Evolutionary conservation across 495 filamentous ascomycete genomes (phyloP).

Genomic region (Aspergillus haitiensis): DNA sequence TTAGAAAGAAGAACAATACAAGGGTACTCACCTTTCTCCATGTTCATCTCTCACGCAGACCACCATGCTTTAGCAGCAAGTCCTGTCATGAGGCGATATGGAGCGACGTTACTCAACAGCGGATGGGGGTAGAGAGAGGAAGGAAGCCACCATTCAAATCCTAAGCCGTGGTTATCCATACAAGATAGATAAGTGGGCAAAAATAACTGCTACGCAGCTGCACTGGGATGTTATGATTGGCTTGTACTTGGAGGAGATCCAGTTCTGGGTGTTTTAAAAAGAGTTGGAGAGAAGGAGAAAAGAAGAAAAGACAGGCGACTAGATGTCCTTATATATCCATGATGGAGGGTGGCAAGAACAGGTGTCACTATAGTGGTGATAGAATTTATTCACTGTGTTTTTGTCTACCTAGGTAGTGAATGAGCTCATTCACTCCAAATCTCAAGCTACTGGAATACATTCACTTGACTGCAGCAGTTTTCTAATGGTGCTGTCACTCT

Average conservation of each 20-base stretch:
- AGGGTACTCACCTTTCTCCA: slow-evolving; percentile 1
- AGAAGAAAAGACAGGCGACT: slow-evolving; percentile 1
- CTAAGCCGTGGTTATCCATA: too few species aligned
- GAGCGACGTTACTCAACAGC: not conserved
- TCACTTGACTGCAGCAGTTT: too few species aligned
- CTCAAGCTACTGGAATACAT: too few species aligned
- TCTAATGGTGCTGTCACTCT: too few species aligned
- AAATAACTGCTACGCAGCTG: too few species aligned
- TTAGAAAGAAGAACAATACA: not conserved
- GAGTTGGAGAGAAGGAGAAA: not conserved
- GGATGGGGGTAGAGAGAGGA: not conserved
- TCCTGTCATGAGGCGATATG: not conserved
- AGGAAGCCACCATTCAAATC: not conserved
- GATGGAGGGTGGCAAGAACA: not conserved
- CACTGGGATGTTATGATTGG: too few species aligned
- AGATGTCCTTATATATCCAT: not conserved
- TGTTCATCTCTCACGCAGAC: not conserved
- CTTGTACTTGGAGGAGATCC: not conserved
- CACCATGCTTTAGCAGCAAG: not conserved
- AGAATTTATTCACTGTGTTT: not conserved
- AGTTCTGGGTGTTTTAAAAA: not conserved
- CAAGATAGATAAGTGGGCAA: too few species aligned
- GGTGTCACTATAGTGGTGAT: not conserved
- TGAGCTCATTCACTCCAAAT: too few species aligned
- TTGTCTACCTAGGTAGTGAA: too few species aligned